Evolutionary conservation across 805 yeast species (phyloP).

Genomic region (Metschnikowia reukaufii): DNA sequence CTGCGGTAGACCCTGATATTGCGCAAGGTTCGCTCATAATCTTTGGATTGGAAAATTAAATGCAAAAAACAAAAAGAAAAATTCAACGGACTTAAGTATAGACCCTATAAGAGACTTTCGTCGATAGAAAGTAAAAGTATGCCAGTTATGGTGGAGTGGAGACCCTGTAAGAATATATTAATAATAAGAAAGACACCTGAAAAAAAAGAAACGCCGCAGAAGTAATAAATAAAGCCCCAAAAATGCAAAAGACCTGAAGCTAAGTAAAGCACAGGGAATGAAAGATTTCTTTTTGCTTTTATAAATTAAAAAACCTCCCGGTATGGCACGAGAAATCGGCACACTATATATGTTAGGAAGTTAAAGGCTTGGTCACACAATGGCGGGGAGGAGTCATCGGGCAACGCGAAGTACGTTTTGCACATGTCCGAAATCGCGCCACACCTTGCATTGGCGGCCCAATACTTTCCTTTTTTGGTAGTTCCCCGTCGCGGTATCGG

Average conservation of each 20-base stretch:
- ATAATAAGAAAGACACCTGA: background rate
- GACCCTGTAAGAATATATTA: too few relatives aligned
- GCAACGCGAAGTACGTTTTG: constrained; percentile 5
- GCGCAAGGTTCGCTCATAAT: constrained; percentile 4
- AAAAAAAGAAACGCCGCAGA: background rate
- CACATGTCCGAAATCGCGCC: constrained; percentile 1
- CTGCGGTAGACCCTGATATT: constrained; percentile 1
- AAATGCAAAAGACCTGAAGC: too few relatives aligned
- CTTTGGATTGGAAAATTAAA: too few relatives aligned
- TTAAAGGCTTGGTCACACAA: background rate
- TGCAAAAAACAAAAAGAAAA: too few relatives aligned
- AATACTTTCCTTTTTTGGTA: background rate
- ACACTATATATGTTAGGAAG: constrained; percentile 2
- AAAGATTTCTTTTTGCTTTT: background rate
- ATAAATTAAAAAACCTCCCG: background rate
- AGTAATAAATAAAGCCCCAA: too few relatives aligned
- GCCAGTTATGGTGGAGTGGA: too few relatives aligned
- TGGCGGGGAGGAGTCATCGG: constrained; percentile 2
- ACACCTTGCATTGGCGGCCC: constrained; percentile 1
- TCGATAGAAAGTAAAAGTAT: too few relatives aligned
- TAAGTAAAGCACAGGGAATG: too few relatives aligned
- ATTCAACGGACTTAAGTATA: too few relatives aligned
- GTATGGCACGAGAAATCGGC: background rate
- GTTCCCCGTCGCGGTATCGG: background rate
- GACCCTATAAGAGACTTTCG: too few relatives aligned